A percentile compares a stretch with the other conserved stretches of the same genome.
phyloP scores from a whole-genome alignment of 768 basidiomycete species.

The Rhodotorula sphaerocarpa region DNA sequence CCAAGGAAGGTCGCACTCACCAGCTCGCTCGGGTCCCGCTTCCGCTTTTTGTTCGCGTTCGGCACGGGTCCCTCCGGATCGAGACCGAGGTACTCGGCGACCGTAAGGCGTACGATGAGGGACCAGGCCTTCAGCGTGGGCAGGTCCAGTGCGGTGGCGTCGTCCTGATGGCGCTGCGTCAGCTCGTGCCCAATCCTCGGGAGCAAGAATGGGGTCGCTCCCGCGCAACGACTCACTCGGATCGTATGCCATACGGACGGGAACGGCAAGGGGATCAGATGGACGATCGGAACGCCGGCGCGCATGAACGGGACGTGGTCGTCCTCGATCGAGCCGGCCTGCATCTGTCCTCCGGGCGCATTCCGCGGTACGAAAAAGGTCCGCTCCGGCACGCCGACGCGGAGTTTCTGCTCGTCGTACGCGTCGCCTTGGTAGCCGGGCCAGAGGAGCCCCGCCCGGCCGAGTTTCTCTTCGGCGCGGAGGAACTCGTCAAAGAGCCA shows the following conservation, averaged over 20 bases:
- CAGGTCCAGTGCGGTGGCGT: constrained; percentile 73
- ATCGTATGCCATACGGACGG: constrained; percentile 82
- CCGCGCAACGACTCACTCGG: constrained; percentile 56
- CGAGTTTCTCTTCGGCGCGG: constrained; percentile 63
- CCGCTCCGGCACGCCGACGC: constrained; percentile 28
- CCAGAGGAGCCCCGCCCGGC: constrained; percentile 56
- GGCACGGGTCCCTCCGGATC: constrained; percentile 4
- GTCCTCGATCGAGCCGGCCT: constrained; percentile 53
- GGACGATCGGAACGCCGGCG: constrained; percentile 75
- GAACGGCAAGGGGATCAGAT: constrained; percentile 82
- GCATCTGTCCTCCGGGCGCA: constrained; percentile 41
- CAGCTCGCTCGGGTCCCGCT: constrained; percentile 3
- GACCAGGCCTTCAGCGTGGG: constrained; percentile 85
- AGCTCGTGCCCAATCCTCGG: too few species aligned
- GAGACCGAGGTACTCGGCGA: constrained; percentile 74
- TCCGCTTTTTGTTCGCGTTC: neutral
- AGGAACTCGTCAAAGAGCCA: constrained; percentile 81
- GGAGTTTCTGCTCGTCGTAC: constrained; percentile 24
- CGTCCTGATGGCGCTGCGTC: constrained; percentile 55
- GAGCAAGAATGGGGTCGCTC: too few species aligned
- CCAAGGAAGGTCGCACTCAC: neutral
- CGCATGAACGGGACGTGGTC: constrained; percentile 86
- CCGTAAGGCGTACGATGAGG: constrained; percentile 73
- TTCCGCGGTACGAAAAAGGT: constrained; percentile 60
- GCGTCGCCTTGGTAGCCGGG: constrained; percentile 9